phyloP scores from a whole-genome alignment of 352 stramenopile genomes.

The Pythium pectinolyticum region DNA sequence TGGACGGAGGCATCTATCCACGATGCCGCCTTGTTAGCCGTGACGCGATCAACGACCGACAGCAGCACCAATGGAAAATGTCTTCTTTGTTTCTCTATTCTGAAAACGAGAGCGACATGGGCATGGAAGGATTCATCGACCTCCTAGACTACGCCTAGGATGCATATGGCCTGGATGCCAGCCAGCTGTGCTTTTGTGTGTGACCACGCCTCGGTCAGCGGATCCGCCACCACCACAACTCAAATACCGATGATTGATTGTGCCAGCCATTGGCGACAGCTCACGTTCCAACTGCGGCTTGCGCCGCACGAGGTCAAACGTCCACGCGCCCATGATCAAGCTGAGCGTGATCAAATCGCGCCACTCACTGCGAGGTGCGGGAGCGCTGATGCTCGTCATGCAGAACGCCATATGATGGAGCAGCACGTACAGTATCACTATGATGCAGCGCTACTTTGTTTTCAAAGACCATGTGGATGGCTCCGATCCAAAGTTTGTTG shows the following conservation, averaged over 20 bases:
- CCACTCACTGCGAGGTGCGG: neutral
- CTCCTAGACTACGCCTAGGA: neutral
- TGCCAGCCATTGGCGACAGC: neutral
- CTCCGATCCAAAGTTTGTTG: neutral
- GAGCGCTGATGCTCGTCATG: neutral
- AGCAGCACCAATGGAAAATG: neutral
- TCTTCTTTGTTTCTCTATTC: neutral
- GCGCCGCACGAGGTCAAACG: neutral
- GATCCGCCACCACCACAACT: neutral
- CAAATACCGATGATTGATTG: neutral
- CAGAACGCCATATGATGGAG: neutral
- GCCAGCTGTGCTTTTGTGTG: neutral
- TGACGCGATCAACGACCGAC: neutral
- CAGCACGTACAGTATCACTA: neutral
- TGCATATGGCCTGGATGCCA: neutral
- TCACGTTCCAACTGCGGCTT: neutral
- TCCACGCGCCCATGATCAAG: no score
- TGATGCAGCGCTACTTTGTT: neutral
- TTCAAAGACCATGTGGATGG: neutral
- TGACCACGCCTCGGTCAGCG: neutral
- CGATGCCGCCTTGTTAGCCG: neutral
- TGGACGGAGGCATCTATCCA: neutral
- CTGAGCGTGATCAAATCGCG: no score
- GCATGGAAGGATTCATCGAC: neutral
- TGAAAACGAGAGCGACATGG: neutral